Percentiles rank a stretch among this genome's conserved stretches.
phyloP scores from a whole-genome alignment of 441 rosid genomes.

The Gossypium aridum region DNA sequence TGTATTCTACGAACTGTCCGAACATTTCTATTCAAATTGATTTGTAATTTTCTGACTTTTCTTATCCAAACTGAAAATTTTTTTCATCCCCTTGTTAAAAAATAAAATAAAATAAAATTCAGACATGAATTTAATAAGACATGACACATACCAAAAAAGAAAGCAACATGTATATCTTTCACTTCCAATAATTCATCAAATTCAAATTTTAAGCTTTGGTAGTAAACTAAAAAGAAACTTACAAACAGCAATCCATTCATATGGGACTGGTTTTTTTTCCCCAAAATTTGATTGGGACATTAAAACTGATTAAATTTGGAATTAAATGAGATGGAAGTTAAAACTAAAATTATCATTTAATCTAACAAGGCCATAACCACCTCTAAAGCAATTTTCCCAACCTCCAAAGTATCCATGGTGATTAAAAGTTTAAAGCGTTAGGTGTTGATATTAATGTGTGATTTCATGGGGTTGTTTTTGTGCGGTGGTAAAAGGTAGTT shows the following conservation, averaged over 20 bases:
- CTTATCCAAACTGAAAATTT: too few relatives aligned
- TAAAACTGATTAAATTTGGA: too few relatives aligned
- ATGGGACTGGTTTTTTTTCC: too few relatives aligned
- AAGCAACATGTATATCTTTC: not conserved
- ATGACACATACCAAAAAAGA: not conserved
- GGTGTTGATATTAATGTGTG: not conserved
- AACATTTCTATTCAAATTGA: too few relatives aligned
- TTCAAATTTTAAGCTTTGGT: not conserved
- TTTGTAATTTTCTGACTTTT: too few relatives aligned
- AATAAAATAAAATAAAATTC: not conserved
- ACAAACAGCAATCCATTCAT: not conserved
- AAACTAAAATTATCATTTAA: too few relatives aligned
- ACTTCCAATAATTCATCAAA: not conserved
- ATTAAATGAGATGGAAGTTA: too few relatives aligned
- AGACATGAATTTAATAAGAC: not conserved
- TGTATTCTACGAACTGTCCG: too few relatives aligned
- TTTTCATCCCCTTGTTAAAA: not conserved
- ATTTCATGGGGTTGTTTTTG: not conserved
- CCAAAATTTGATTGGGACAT: too few relatives aligned
- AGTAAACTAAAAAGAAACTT: not conserved
- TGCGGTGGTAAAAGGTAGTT: not conserved
- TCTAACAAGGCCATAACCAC: not conserved
- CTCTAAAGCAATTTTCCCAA: not conserved
- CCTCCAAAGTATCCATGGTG: not conserved
- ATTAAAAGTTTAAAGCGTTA: not conserved